Conservation (phyloP, 2,329 filamentous ascomycete genomes). For the Hypoxylon sp. region DNA sequence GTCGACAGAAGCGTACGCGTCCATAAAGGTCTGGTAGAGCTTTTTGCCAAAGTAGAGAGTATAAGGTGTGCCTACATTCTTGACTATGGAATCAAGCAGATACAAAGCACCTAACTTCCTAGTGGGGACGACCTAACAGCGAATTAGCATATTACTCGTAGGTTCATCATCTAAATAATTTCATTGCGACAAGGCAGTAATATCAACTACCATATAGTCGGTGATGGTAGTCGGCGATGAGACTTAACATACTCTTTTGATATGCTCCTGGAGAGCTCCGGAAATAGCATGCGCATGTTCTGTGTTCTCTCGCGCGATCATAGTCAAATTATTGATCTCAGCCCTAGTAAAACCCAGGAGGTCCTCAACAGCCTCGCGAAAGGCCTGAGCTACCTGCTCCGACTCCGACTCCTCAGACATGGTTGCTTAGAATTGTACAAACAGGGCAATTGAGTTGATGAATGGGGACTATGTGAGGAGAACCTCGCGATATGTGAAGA, state of each 20-base stretch:
- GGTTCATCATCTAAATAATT: not conserved
- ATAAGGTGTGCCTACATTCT: slow-evolving; percentile 98
- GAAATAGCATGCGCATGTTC: slow-evolving; percentile 96
- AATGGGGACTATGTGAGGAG: slow-evolving; percentile 24
- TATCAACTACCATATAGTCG: slow-evolving; percentile 6
- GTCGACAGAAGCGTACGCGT: slow-evolving; percentile 92
- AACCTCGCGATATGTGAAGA: slow-evolving; percentile 20
- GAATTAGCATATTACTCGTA: slow-evolving; percentile 57
- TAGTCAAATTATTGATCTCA: slow-evolving; percentile 96
- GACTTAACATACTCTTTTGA: slow-evolving; percentile 83
- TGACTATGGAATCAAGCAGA: slow-evolving; percentile 97
- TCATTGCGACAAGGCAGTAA: not conserved
- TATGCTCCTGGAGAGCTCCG: slow-evolving; percentile 90
- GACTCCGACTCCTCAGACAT: slow-evolving; percentile 69
- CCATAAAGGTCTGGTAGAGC: slow-evolving; percentile 96
- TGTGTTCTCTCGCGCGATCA: slow-evolving; percentile 97
- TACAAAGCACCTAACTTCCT: slow-evolving; percentile 97
- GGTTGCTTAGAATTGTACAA: slow-evolving; percentile 43
- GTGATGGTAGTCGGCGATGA: slow-evolving; percentile 14
- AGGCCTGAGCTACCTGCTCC: slow-evolving; percentile 94
- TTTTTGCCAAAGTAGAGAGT: slow-evolving; percentile 94
- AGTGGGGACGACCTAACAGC: slow-evolving; percentile 81
- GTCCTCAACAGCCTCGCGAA: slow-evolving; percentile 92
- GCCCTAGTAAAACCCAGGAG: slow-evolving; percentile 91
- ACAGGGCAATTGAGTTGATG: slow-evolving; percentile 36